phyloP scores from a whole-genome alignment of 345 rosid species.

The Rubroshorea leprosula region DNA sequence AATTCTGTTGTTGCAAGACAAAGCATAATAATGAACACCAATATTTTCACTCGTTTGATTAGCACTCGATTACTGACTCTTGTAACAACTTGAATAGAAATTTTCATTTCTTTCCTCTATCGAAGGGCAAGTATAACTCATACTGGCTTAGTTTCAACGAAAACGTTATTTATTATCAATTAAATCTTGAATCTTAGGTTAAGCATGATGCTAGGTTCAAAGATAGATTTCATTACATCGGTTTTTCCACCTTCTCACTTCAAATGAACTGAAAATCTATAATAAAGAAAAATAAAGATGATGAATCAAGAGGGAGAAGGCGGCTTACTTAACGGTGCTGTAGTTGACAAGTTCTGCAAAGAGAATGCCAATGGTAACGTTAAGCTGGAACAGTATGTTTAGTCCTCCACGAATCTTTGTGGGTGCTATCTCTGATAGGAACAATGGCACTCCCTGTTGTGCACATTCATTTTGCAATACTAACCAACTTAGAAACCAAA shows the following conservation, averaged over 20 bases:
- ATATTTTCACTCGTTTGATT: neutral
- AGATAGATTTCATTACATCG: no score
- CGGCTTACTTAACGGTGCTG: constrained; percentile 78
- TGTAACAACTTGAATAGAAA: neutral
- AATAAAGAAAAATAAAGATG: neutral
- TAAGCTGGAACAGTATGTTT: constrained; percentile 90
- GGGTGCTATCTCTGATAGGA: constrained; percentile 95
- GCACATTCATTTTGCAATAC: neutral
- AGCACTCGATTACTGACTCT: neutral
- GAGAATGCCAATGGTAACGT: constrained; percentile 87
- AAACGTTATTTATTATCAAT: no score
- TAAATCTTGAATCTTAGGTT: no score
- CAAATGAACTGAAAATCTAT: neutral
- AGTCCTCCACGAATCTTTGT: constrained; percentile 87
- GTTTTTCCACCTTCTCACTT: no score
- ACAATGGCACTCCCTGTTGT: constrained; percentile 80
- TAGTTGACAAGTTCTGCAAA: constrained; percentile 89
- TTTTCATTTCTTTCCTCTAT: no score
- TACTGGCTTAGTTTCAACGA: no score
- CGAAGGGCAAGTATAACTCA: no score
- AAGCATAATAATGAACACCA: neutral
- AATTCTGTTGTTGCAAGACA: constrained; percentile 41
- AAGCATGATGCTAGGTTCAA: no score
- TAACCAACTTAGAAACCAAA: no score
- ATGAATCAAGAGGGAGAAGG: neutral